Percentiles rank a stretch among this genome's conserved stretches.
Evolutionary conservation across 2,329 filamentous ascomycete genomes (phyloP).

Genomic region (Hymenoscyphus occultus): DNA sequence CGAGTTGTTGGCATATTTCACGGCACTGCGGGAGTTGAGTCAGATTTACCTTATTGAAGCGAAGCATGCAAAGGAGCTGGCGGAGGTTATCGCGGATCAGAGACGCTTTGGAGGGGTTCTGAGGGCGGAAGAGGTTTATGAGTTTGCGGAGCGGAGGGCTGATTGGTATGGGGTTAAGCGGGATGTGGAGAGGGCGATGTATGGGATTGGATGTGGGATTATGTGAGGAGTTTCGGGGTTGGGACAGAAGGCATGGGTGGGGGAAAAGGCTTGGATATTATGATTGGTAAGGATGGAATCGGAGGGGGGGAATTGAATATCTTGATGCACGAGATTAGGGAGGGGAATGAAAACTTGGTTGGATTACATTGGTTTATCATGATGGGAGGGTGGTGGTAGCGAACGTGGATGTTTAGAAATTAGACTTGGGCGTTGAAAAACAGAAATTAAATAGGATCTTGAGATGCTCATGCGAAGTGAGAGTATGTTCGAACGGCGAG

Average conservation of each 20-base stretch:
- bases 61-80: conserved; percentile 87
- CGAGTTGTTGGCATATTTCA: conserved; percentile 85
- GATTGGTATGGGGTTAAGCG: conserved; percentile 92
- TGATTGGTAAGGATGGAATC: background rate
- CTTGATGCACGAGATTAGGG: background rate
- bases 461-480: no score
- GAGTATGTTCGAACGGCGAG: no score
- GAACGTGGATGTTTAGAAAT: no score
- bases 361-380: no score
- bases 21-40: conserved; percentile 83
- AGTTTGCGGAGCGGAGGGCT: conserved; percentile 88
- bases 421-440: no score
- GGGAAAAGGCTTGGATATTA: background rate
- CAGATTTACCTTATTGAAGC: conserved; percentile 94
- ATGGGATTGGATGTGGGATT: conserved; percentile 80
- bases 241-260: background rate
- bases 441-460: no score
- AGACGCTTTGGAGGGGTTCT: conserved; percentile 91
- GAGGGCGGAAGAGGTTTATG: conserved; percentile 92
- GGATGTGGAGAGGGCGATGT: conserved; percentile 94
- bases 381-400: no score
- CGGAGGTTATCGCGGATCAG: conserved; percentile 87
- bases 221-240: conserved; percentile 58
- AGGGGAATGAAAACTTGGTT: background rate
- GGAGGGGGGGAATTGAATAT: background rate